These are phyloP conservation scores for Aspergillus kassunensis DNA, from an alignment of 495 filamentous ascomycete species.

Conservation along the genomic window DNA sequence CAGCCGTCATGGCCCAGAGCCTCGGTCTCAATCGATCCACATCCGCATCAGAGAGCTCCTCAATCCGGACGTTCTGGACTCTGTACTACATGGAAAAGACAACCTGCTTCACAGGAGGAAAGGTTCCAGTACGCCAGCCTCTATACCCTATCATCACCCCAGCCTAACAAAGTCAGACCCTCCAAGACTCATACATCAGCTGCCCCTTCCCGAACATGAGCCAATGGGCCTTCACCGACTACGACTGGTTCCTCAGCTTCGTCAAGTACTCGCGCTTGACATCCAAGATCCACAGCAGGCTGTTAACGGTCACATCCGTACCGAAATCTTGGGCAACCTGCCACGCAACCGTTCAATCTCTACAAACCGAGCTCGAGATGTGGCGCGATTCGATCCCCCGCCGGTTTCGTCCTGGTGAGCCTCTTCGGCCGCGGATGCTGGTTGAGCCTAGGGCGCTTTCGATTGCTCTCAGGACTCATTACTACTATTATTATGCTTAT, in stretches of 20 bases:
- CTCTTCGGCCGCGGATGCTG: constrained; percentile 10
- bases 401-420: constrained; percentile 15
- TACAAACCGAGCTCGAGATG: constrained; percentile 13
- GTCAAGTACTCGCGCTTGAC: constrained; percentile 16
- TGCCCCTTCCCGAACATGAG: constrained; percentile 15
- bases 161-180: background rate
- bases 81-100: constrained; percentile 22
- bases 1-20: constrained; percentile 16
- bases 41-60: background rate
- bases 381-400: constrained; percentile 15
- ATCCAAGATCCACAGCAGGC: constrained; percentile 10
- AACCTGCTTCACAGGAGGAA: constrained; percentile 17
- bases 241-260: constrained; percentile 21
- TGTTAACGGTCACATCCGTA: constrained; percentile 15
- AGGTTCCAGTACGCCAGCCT: constrained; percentile 8
- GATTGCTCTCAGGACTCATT: constrained; percentile 15
- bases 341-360: background rate
- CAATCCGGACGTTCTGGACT: constrained; percentile 18
- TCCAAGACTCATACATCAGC: constrained; percentile 17
- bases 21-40: constrained; percentile 13
- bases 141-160: background rate
- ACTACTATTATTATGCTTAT: constrained; percentile 16
- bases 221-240: constrained; percentile 16
- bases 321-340: constrained; percentile 5
- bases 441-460: constrained; percentile 5